phyloP scores from a whole-genome alignment of 148 eudicot genomes.

The Talinum fruticosum region DNA sequence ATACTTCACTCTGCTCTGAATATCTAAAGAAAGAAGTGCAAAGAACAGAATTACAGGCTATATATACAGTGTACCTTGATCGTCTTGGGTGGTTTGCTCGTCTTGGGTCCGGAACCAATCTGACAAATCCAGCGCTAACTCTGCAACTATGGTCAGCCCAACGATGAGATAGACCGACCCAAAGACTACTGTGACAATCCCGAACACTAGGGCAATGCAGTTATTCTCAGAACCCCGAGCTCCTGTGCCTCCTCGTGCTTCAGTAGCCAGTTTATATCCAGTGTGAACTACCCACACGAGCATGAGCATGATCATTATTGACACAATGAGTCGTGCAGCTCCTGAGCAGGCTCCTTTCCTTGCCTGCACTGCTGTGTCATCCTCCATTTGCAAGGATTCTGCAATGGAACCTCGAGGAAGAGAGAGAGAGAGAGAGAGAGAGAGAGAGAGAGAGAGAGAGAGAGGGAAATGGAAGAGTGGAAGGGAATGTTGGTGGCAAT shows the following conservation, averaged over 20 bases:
- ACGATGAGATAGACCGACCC: constrained; percentile 31
- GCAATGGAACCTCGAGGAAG: no score
- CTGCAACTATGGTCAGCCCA: constrained; percentile 35
- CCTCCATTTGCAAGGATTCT: constrained; percentile 1
- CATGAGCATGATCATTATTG: constrained; percentile 18
- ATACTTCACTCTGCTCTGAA: no score
- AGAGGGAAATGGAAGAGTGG: no score
- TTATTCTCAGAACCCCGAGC: background rate
- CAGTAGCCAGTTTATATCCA: constrained; percentile 26
- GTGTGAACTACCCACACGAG: constrained; percentile 30
- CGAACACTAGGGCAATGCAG: constrained; percentile 24
- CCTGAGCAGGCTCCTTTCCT: constrained; percentile 13
- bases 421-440: no score
- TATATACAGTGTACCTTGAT: constrained; percentile 26
- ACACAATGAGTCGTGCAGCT: constrained; percentile 11
- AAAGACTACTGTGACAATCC: constrained; percentile 33
- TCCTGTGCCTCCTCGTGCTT: constrained; percentile 2
- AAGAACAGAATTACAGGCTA: no score
- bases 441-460: no score
- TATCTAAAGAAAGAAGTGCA: no score
- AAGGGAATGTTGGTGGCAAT: background rate
- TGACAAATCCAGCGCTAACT: constrained; percentile 28
- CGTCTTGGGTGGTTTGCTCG: background rate
- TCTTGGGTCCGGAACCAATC: constrained; percentile 17
- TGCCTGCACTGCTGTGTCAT: background rate